Conservation (phyloP, 768 basidiomycete species). For the Tricholoma saponaceum region DNA sequence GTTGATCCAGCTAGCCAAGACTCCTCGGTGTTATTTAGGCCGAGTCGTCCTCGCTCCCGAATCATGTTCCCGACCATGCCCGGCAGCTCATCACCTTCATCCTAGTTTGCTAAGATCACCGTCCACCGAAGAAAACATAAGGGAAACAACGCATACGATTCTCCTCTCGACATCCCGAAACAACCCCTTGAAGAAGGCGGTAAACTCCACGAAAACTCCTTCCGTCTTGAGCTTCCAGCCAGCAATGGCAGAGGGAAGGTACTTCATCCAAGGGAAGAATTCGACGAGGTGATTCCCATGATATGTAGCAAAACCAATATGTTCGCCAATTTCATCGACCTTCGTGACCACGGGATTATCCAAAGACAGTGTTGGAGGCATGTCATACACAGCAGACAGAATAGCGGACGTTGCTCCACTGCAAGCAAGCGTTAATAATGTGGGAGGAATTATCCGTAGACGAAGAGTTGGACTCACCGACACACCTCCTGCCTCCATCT, state of each 20-base stretch:
- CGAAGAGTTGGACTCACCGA: not conserved
- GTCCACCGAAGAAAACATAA: not conserved
- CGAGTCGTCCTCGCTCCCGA: not conserved
- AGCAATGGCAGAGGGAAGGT: conserved; percentile 25
- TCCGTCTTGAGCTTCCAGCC: conserved; percentile 20
- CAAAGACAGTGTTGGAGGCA: not conserved
- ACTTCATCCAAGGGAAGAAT: conserved; percentile 28
- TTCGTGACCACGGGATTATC: not conserved
- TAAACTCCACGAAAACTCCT: not conserved
- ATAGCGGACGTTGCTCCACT: conserved; percentile 1
- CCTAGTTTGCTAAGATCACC: not conserved
- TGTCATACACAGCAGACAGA: not conserved
- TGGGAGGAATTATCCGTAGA: not conserved
- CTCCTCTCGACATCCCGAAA: not conserved
- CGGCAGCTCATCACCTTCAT: not conserved
- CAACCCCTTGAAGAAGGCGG: not conserved
- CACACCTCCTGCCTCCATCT: not conserved
- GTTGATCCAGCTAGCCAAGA: not conserved
- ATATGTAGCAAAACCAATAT: conserved; percentile 24
- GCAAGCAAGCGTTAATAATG: not conserved
- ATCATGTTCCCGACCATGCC: not conserved
- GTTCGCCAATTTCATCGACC: not conserved
- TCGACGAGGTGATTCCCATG: conserved; percentile 35
- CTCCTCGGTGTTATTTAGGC: not conserved
- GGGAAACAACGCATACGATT: not conserved